A percentile compares a stretch with the other conserved stretches of the same genome.
These are phyloP conservation scores for Hortaea werneckii DNA, from an alignment of 2,329 filamentous ascomycete genomes.

Conservation along the genomic window DNA sequence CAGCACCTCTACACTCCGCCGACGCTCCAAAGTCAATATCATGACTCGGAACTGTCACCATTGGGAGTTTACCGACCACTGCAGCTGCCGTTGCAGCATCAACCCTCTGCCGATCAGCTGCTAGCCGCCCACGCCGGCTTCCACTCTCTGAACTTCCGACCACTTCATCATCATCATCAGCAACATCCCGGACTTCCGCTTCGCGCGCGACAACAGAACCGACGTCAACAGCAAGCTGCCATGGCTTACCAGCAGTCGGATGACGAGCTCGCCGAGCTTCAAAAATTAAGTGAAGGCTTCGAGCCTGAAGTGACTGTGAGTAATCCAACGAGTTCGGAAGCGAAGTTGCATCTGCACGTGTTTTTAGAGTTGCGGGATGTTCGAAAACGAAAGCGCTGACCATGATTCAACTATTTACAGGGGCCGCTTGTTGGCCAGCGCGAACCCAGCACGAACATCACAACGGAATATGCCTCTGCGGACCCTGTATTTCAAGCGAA, in stretches of 20 bases:
- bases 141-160: conserved; percentile 14
- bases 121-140: conserved; percentile 13
- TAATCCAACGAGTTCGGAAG: conserved; percentile 6
- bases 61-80: conserved; percentile 28
- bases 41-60: conserved; percentile 23
- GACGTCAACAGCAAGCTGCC: conserved; percentile 10
- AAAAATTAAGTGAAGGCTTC: conserved; percentile 52
- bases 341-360: too few species aligned
- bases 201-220: conserved; percentile 15
- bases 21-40: conserved; percentile 14
- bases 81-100: conserved; percentile 30
- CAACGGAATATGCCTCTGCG: conserved; percentile 77
- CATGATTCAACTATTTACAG: conserved; percentile 37
- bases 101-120: conserved; percentile 12
- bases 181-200: conserved; percentile 6
- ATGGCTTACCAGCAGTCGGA: conserved; percentile 33
- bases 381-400: conserved; percentile 15
- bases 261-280: conserved; percentile 51
- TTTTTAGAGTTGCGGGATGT: conserved; percentile 15
- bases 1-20: conserved; percentile 9
- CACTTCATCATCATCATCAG: conserved; percentile 6
- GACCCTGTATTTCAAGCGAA: conserved; percentile 79
- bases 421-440: conserved; percentile 74
- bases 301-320: conserved; percentile 48
- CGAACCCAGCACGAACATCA: conserved; percentile 65